These are phyloP conservation scores for Moniliella sp. DNA, from an alignment of 1,284 basidiomycete genomes.

Conservation along the genomic window DNA sequence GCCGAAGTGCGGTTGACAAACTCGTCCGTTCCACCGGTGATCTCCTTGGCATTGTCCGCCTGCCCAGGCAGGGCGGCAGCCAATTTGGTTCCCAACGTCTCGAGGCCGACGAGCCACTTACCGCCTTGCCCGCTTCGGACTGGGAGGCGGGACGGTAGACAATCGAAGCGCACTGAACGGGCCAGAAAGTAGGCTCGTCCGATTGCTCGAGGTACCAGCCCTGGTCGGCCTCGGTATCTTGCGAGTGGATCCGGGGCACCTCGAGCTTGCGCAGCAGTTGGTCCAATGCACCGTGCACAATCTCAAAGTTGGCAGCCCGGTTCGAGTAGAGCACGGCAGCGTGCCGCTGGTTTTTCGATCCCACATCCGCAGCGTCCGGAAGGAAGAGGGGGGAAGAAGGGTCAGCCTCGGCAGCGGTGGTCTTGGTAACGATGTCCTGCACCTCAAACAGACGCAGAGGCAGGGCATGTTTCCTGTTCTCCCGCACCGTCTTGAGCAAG, in stretches of 20 bases:
- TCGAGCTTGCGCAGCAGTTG: constrained; percentile 82
- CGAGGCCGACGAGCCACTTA: constrained; percentile 64
- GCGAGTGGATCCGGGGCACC: constrained; percentile 52
- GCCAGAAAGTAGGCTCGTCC: constrained; percentile 72
- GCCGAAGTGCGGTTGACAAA: background rate
- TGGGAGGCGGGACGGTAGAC: constrained; percentile 50
- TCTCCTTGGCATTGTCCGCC: background rate
- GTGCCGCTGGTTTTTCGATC: constrained; percentile 58
- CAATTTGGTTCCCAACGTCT: constrained; percentile 57
- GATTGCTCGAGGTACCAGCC: constrained; percentile 77
- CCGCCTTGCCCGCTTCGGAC: constrained; percentile 51
- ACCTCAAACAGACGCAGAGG: constrained; percentile 85
- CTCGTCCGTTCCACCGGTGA: background rate
- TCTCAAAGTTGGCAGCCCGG: constrained; percentile 85
- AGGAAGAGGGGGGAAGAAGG: too few relatives aligned
- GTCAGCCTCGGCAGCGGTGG: constrained; percentile 42
- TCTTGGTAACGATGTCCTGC: constrained; percentile 78
- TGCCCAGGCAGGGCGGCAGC: background rate
- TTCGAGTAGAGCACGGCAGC: constrained; percentile 83
- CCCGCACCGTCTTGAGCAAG: constrained; percentile 81
- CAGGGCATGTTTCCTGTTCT: constrained; percentile 78
- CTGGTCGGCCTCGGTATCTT: constrained; percentile 40
- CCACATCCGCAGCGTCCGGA: too few relatives aligned
- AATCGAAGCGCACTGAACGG: constrained; percentile 73
- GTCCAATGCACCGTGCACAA: constrained; percentile 82